phyloP scores from a whole-genome alignment of 495 filamentous ascomycete genomes.

The Xylaria intraflava region DNA sequence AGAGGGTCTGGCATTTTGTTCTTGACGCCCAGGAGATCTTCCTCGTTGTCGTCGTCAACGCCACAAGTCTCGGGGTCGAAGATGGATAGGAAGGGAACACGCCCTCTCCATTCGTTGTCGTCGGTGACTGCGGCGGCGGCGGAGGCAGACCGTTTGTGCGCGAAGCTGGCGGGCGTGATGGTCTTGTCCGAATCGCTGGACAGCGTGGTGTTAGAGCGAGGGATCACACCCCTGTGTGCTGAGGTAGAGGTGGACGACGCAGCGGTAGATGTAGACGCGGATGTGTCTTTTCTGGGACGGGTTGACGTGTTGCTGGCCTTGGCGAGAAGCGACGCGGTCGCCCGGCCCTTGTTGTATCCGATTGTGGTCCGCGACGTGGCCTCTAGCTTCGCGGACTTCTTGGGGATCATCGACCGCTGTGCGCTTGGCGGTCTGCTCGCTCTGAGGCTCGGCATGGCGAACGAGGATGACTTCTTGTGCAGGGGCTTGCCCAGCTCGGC shows the following conservation, averaged over 20 bases:
- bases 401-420: conserved; percentile 25
- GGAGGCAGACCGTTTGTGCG: conserved; percentile 20
- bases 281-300: background rate
- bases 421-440: conserved; percentile 28
- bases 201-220: conserved; percentile 33
- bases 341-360: conserved; percentile 72
- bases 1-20: conserved; percentile 7
- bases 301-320: conserved; percentile 13
- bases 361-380: conserved; percentile 69
- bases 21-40: conserved; percentile 12
- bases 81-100: conserved; percentile 37
- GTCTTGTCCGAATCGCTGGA: conserved; percentile 38
- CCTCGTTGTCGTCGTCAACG: conserved; percentile 26
- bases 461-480: conserved; percentile 25
- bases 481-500: conserved; percentile 22
- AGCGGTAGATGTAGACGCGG: conserved; percentile 4
- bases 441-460: conserved; percentile 31
- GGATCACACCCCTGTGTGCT: conserved; percentile 9
- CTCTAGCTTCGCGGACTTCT: conserved; percentile 44
- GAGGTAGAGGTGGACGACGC: conserved; percentile 13
- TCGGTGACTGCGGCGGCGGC: conserved; percentile 9
- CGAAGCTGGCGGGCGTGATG: conserved; percentile 43
- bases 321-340: conserved; percentile 44
- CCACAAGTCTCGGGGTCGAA: conserved; percentile 31
- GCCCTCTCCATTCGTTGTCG: conserved; percentile 27